Percentiles rank a stretch among this genome's conserved stretches.
Evolutionary conservation across 441 rosid genomes (phyloP).

Genomic region (Populus tomentosa): DNA sequence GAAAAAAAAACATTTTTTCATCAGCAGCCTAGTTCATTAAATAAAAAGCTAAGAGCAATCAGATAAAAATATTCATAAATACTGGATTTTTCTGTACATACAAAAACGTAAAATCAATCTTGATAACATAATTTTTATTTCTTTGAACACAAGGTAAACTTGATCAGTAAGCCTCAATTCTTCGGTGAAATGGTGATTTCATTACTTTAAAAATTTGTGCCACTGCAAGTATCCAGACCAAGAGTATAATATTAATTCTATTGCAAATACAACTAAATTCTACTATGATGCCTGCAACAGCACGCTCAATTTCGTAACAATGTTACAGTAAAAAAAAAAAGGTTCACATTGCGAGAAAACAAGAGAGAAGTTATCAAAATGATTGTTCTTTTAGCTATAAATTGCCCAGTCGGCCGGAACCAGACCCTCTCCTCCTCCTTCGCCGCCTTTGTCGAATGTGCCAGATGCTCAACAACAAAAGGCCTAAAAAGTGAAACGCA

Average conservation of each 20-base stretch:
- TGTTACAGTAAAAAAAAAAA: neutral
- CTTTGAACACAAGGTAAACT: neutral
- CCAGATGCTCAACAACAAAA: slow-evolving; percentile 67
- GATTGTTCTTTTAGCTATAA: slow-evolving; percentile 22
- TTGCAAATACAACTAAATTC: slow-evolving; percentile 21
- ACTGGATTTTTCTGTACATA: neutral
- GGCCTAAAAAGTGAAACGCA: slow-evolving; percentile 34
- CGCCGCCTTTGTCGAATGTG: slow-evolving; percentile 71
- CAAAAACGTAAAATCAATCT: neutral
- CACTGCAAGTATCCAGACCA: slow-evolving; percentile 20
- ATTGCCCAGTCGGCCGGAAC: slow-evolving; percentile 46
- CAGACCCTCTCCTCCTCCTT: slow-evolving; percentile 61
- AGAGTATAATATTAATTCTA: slow-evolving; percentile 9
- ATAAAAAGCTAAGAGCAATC: neutral
- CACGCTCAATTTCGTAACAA: slow-evolving; percentile 3
- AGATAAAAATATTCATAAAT: neutral
- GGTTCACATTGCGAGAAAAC: neutral
- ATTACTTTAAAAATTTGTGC: slow-evolving; percentile 25
- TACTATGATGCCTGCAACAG: slow-evolving; percentile 9
- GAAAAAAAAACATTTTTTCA: too few species aligned
- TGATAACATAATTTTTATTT: neutral
- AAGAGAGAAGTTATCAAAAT: neutral
- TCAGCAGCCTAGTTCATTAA: neutral
- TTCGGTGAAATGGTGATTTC: neutral
- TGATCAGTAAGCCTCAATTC: neutral